Conservation (phyloP, 2,329 filamentous ascomycete species). For the Xylaria sp. region DNA sequence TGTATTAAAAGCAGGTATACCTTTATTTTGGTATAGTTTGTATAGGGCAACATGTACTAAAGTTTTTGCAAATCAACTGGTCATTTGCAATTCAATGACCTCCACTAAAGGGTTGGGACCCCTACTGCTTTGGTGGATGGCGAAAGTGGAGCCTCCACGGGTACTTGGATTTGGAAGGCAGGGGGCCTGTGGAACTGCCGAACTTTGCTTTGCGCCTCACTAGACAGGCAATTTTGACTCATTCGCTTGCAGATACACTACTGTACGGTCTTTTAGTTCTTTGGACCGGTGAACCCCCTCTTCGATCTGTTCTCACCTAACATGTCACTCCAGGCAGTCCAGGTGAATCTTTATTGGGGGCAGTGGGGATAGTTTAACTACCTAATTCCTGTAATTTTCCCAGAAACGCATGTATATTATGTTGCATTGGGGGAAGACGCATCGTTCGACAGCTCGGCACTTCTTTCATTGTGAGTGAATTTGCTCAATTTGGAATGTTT, state of each 20-base stretch:
- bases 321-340: not conserved
- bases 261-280: slow-evolving; percentile 10
- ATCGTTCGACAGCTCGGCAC: slow-evolving; percentile 15
- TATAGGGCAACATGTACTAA: no score
- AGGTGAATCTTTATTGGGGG: not conserved
- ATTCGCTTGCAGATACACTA: slow-evolving; percentile 15
- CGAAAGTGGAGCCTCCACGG: no score
- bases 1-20: no score
- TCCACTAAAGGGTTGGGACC: no score
- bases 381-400: not conserved
- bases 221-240: not conserved
- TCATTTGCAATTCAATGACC: no score
- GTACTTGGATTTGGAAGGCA: slow-evolving; percentile 20
- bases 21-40: no score
- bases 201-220: slow-evolving; percentile 32
- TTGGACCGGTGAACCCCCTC: not conserved
- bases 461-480: not conserved
- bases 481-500: slow-evolving; percentile 8
- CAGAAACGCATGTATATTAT: not conserved
- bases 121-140: no score
- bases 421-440: not conserved
- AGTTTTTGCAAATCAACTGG: no score
- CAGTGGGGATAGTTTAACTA: not conserved
- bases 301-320: not conserved
- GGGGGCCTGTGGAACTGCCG: slow-evolving; percentile 32